Evolutionary conservation across 2,329 filamentous ascomycete genomes (phyloP).

Genomic region (Cladophialophora carrionii): DNA sequence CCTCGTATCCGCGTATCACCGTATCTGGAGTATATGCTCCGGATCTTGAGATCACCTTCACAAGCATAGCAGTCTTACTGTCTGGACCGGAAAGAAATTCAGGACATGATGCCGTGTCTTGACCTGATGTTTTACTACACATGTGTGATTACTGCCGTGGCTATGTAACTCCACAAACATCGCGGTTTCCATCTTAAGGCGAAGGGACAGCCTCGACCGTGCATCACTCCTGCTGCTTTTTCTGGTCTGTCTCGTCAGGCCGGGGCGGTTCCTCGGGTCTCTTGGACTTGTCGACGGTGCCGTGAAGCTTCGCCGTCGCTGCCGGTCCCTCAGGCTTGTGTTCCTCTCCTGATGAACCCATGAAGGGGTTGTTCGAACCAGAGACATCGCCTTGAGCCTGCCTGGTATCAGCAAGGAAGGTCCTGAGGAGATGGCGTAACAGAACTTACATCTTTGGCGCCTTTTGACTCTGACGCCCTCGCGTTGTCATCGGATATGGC

Average conservation of each 20-base stretch:
- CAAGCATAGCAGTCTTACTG: not conserved
- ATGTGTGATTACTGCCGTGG: constrained; percentile 3
- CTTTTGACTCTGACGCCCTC: constrained; percentile 49
- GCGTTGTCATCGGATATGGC: constrained; percentile 12
- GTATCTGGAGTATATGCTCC: not conserved
- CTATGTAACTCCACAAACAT: not conserved
- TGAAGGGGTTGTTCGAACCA: constrained; percentile 52
- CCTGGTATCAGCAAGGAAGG: constrained; percentile 13
- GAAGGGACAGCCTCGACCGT: not conserved
- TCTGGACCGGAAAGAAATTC: not conserved
- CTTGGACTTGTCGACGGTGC: constrained; percentile 47
- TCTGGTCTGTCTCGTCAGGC: constrained; percentile 7
- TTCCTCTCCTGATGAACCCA: constrained; percentile 53
- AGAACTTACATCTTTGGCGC: constrained; percentile 31
- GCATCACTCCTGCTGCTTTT: not conserved
- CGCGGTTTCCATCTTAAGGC: not conserved
- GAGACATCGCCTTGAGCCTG: constrained; percentile 31
- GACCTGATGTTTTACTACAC: constrained; percentile 14
- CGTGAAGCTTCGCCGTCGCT: constrained; percentile 60
- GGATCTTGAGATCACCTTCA: not conserved
- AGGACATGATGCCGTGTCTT: not conserved
- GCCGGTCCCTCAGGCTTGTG: constrained; percentile 61
- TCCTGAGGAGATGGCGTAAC: not conserved
- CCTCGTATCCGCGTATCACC: not conserved
- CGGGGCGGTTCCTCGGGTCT: constrained; percentile 2